Evolutionary conservation across 495 filamentous ascomycete species (phyloP).

Genomic region (Talaromyces thailandensis): DNA sequence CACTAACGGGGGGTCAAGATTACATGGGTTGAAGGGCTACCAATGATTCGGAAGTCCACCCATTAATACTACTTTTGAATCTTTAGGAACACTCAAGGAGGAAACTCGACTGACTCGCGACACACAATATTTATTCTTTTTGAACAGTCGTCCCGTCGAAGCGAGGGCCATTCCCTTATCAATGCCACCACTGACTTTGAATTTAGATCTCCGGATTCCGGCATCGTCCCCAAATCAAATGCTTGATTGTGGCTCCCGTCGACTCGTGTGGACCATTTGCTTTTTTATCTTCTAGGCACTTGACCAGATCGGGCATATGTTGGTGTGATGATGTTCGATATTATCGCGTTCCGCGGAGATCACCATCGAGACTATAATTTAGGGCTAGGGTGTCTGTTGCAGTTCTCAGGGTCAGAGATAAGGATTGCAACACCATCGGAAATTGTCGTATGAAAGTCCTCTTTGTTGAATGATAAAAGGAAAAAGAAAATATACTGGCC

Average conservation of each 20-base stretch:
- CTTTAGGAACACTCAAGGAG: background rate
- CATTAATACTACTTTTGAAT: background rate
- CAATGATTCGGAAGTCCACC: background rate
- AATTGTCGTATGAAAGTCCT: background rate
- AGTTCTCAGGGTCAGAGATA: background rate
- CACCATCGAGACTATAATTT: background rate
- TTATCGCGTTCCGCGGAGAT: background rate
- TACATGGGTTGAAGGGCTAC: background rate
- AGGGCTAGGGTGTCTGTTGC: background rate
- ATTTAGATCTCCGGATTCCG: background rate
- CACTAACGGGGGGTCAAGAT: background rate
- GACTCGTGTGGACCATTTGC: background rate
- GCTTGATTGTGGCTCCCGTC: background rate
- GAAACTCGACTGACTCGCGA: background rate
- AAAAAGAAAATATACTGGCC: background rate
- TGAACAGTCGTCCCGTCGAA: background rate
- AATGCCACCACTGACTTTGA: background rate
- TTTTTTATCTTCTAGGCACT: background rate
- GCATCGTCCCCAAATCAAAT: background rate
- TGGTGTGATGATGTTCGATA: background rate
- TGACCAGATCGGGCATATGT: background rate
- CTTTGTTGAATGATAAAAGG: background rate
- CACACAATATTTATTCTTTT: background rate
- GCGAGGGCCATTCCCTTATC: background rate
- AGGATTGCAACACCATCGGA: background rate